Base-by-base conservation (phyloP, 2,329 filamentous ascomycete species). In the Alternaria postmessia region DNA sequence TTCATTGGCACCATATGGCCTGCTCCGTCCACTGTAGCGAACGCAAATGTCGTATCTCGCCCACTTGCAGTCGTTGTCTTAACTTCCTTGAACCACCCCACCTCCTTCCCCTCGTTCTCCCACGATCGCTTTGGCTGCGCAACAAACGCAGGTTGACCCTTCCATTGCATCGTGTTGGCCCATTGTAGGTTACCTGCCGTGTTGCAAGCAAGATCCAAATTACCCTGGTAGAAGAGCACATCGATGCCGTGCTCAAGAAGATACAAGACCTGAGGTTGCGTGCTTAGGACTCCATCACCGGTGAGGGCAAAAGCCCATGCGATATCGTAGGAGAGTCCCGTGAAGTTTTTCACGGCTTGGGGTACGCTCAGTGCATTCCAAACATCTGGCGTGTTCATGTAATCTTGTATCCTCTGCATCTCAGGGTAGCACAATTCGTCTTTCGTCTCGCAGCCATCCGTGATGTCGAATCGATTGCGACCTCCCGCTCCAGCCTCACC, bases 401-500 rank as follows among this genome's bases (percentile, higher is more conserved):
- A 80, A 1, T 74, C 61, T 12, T 72, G 61, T 14, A 78, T 74
- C 7, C 49, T 63, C 7, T 44, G 54, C 18, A 71, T 64, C 57
- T 79, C 70, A 7, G 63, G 55, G 66, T 82, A 81, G 71, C 80
- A 82, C 6, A 81, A 65, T 1, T 75, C 71, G 39, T 79, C 77
- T 16, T 52, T 57, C 3, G 75, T 76, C 4, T 78, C 72, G 48
- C 79, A 81, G 4, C 76, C 75, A 9, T 64, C 66, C 49, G 77
- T 79, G 54, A 83, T 82, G 54, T 84, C 81, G 60, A 79, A 83
- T 28, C 79, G 74, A 57, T 82, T 82, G 11, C 81, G 74, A 11
- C 67, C 79, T 8, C 79, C 79, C 5, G 67, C 59, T 16, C 74
- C 71, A 5, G 80, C 78, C 48, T 81, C 80, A 41, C 74, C 72